These are phyloP conservation scores for Dioscorea cayenensis DNA, from an alignment of 116 monocot genomes.

Conservation along the genomic window DNA sequence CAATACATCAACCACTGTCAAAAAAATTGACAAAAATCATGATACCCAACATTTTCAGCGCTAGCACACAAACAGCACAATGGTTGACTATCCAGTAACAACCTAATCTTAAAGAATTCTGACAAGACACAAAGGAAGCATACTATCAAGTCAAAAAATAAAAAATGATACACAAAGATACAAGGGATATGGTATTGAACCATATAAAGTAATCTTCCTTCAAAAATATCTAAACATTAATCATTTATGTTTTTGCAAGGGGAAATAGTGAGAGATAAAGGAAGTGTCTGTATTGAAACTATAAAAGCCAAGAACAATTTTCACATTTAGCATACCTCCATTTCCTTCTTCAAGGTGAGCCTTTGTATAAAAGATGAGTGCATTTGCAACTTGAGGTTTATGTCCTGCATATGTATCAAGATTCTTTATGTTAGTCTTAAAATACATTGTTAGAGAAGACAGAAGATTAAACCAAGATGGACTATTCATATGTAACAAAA, in stretches of 20 bases:
- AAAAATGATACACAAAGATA: no score
- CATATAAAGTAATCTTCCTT: neutral
- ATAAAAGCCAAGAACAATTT: no score
- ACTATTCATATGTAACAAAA: neutral
- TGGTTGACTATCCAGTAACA: no score
- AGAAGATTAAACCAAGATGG: neutral
- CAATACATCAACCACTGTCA: no score
- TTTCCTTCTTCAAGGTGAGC: conserved; percentile 55
- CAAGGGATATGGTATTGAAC: neutral
- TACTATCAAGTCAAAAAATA: no score
- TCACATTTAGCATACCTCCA: conserved; percentile 32
- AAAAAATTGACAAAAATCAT: neutral
- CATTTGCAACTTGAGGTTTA: conserved; percentile 33
- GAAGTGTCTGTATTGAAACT: no score
- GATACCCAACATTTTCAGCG: neutral
- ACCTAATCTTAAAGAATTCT: no score
- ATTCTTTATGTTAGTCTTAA: neutral
- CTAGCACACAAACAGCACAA: no score
- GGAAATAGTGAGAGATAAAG: conserved; percentile 1
- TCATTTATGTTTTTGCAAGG: neutral
- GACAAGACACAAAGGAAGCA: no score
- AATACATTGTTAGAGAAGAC: neutral
- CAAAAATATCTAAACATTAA: neutral
- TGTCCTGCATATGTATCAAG: conserved; percentile 20
- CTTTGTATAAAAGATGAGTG: conserved; percentile 57